Percentiles rank a stretch among this genome's conserved stretches.
phyloP scores from a whole-genome alignment of 1,139 yeast species.

The Hyphopichia fennica region DNA sequence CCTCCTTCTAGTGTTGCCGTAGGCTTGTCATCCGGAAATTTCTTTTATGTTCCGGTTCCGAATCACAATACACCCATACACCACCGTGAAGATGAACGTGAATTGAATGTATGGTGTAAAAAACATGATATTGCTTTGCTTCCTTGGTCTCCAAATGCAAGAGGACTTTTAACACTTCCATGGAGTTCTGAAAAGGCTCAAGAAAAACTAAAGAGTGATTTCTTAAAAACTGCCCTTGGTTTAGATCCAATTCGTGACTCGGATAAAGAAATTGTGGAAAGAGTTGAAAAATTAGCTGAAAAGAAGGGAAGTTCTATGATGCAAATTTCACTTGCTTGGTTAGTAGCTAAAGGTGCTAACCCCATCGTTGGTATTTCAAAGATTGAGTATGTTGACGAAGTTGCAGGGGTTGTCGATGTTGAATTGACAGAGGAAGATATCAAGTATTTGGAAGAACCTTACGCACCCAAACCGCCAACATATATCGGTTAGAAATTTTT shows the following conservation, averaged over 20 bases:
- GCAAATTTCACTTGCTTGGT: slow-evolving; percentile 52
- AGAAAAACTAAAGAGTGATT: background rate
- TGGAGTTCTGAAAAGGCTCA: slow-evolving; percentile 2
- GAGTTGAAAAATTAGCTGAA: slow-evolving; percentile 52
- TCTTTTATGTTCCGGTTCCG: too few species aligned
- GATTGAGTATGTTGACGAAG: slow-evolving; percentile 49
- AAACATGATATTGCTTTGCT: slow-evolving; percentile 11
- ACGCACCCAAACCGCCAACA: slow-evolving; percentile 14
- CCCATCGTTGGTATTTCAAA: slow-evolving; percentile 56
- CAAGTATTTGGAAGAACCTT: slow-evolving; percentile 46
- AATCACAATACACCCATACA: too few species aligned
- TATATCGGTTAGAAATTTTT: too few species aligned
- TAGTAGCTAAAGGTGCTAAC: slow-evolving; percentile 41
- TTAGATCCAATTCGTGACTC: slow-evolving; percentile 4
- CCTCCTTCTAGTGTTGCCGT: too few species aligned
- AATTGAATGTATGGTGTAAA: slow-evolving; percentile 49
- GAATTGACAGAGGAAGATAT: slow-evolving; percentile 43
- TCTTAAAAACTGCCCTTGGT: background rate
- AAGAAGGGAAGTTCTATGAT: slow-evolving; percentile 48
- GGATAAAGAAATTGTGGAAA: slow-evolving; percentile 36
- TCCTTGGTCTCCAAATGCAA: slow-evolving; percentile 12
- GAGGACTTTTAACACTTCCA: slow-evolving; percentile 9
- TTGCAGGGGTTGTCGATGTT: slow-evolving; percentile 39
- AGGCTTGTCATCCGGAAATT: too few species aligned
- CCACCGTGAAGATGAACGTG: slow-evolving; percentile 61